Conservation (phyloP, 306 rosid species). For the Acacia melanoxylon region DNA sequence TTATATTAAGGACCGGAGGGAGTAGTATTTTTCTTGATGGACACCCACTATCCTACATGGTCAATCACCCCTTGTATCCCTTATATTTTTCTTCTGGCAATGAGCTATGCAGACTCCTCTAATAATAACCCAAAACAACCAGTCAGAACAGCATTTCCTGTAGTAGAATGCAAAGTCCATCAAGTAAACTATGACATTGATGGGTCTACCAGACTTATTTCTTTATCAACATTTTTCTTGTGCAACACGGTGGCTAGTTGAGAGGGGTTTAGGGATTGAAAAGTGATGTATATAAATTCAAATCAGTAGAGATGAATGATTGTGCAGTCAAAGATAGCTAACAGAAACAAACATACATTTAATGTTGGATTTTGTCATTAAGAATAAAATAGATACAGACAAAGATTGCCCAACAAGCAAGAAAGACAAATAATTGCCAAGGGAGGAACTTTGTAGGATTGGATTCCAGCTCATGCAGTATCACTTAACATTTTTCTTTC, state of each 20-base stretch:
- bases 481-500: neutral
- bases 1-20: no score
- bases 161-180: neutral
- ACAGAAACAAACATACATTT: slow-evolving; percentile 32
- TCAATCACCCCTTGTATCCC: neutral
- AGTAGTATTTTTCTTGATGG: neutral
- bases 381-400: slow-evolving; percentile 29
- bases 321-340: slow-evolving; percentile 34
- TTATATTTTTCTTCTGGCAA: neutral
- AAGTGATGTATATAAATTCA: neutral
- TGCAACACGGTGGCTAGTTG: neutral
- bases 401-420: slow-evolving; percentile 38
- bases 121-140: neutral
- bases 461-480: neutral
- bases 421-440: slow-evolving; percentile 43
- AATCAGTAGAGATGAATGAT: neutral
- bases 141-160: neutral
- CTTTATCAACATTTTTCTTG: neutral
- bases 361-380: slow-evolving; percentile 26
- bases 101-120: neutral
- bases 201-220: neutral
- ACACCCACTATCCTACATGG: neutral
- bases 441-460: neutral
- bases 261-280: neutral
- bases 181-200: neutral